Evolutionary conservation across 176 grass and related monocot species (phyloP).

Genomic region (bread wheat (Triticum aestivum)): IWGSC_CS_RefSeq_v2.1 NC_057813.1:568048209-568048708

Average conservation of each 20-base stretch:
- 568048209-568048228: neutral
- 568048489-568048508: neutral
- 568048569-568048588: too few species aligned
- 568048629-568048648: too few species aligned
- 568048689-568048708: too few species aligned
- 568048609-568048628: too few species aligned
- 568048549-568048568: too few species aligned
- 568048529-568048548: neutral
- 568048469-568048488: neutral
- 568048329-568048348: neutral
- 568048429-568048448: neutral
- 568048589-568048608: too few species aligned
- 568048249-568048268: neutral
- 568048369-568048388: neutral
- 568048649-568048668: too few species aligned
- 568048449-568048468: neutral
- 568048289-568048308: neutral
- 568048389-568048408: neutral
- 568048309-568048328: neutral
- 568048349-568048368: neutral
- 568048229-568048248: neutral
- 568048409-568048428: neutral
- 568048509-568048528: neutral
- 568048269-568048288: neutral
- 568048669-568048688: too few species aligned